Evolutionary conservation across 2,329 filamentous ascomycete genomes (phyloP).

Genomic region (Trichophyton schoenleinii): DNA sequence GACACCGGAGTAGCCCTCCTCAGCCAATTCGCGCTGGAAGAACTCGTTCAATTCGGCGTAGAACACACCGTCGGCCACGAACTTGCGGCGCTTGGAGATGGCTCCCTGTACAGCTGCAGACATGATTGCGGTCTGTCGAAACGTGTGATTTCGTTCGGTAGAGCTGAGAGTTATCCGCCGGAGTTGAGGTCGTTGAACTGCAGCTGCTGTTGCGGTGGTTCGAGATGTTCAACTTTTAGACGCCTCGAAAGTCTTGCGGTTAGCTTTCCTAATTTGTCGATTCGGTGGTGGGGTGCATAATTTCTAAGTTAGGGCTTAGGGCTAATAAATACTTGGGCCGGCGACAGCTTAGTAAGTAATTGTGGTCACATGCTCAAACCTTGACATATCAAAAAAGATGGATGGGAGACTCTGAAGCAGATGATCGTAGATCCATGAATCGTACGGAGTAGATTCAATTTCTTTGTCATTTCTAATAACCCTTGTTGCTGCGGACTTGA

Average conservation of each 20-base stretch:
- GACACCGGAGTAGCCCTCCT: conserved; percentile 99
- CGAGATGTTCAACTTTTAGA: not conserved
- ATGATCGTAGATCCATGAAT: too few relatives aligned
- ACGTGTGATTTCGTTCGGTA: conserved; percentile 7
- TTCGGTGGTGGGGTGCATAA: conserved; percentile 28
- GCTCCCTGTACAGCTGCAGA: conserved; percentile 37
- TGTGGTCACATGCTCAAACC: conserved; percentile 11
- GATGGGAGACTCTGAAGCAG: not conserved
- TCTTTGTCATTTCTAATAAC: not conserved
- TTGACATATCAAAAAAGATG: not conserved
- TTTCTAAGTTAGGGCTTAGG: conserved; percentile 30
- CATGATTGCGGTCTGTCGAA: conserved; percentile 33
- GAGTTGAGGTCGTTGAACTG: not conserved
- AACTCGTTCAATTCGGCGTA: conserved; percentile 99
- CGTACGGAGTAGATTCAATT: not conserved
- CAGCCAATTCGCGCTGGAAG: conserved; percentile 99
- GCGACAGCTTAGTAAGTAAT: conserved; percentile 24
- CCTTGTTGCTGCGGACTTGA: not conserved
- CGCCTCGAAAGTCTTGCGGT: conserved; percentile 7
- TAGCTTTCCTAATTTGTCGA: conserved; percentile 12
- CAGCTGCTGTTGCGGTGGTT: not conserved
- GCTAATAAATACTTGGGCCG: not conserved
- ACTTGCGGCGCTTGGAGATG: conserved; percentile 50
- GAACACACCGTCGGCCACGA: conserved; percentile 98
- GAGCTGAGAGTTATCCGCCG: conserved; percentile 16